Conservation (phyloP, 2,329 filamentous ascomycete species). For the Microcyclospora tardicrescens region DNA sequence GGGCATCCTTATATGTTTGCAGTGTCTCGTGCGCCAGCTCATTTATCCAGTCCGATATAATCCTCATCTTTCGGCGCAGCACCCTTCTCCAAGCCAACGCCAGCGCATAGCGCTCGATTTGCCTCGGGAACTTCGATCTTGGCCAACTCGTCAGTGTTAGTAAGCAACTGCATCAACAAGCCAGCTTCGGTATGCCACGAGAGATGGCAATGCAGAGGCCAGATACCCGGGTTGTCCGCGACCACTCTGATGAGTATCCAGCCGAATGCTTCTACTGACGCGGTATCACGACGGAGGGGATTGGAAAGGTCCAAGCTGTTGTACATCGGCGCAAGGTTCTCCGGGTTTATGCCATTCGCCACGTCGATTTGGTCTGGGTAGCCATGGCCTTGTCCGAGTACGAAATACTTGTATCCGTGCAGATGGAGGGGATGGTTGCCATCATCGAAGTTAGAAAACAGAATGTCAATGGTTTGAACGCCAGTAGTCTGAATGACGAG, state of each 20-base stretch:
- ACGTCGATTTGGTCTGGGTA: conserved; percentile 17
- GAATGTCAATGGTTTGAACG: conserved; percentile 25
- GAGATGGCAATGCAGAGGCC: conserved; percentile 48
- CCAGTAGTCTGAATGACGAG: conserved; percentile 26
- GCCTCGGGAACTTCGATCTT: conserved; percentile 32
- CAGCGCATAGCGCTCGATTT: conserved; percentile 34
- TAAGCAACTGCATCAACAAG: conserved; percentile 47
- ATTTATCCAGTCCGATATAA: conserved; percentile 9
- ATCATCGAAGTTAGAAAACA: conserved; percentile 25
- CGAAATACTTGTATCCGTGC: conserved; percentile 26
- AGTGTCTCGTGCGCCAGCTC: too few species aligned
- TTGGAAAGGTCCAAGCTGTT: conserved; percentile 26
- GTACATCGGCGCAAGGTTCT: conserved; percentile 19
- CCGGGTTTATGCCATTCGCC: conserved; percentile 11
- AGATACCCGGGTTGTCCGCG: conserved; percentile 45
- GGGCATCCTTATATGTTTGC: too few species aligned
- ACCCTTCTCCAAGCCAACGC: conserved; percentile 36
- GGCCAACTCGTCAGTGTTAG: conserved; percentile 34
- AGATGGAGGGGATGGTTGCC: conserved; percentile 25
- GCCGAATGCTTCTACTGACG: conserved; percentile 41
- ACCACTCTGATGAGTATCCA: conserved; percentile 44
- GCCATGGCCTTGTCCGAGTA: conserved; percentile 24
- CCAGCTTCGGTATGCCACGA: conserved; percentile 47
- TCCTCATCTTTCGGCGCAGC: conserved; percentile 37
- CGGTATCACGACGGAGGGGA: conserved; percentile 39